Conservation (phyloP, 495 filamentous ascomycete genomes). For the Tuber melanosporum region DNA sequence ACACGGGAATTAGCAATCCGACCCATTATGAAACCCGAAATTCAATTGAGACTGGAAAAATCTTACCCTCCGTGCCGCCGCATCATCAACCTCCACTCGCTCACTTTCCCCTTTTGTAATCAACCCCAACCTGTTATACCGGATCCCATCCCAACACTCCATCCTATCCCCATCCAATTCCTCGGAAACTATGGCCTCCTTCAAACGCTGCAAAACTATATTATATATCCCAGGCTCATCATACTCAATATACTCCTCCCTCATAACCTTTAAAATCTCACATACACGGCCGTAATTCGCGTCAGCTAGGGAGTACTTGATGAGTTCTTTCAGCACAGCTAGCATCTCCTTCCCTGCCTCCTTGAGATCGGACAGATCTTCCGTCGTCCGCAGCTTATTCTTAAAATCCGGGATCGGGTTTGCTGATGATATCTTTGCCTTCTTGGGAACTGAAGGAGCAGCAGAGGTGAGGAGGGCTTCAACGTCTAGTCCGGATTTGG, state of each 20-base stretch:
- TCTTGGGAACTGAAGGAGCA: constrained; percentile 43
- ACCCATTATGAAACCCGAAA: not conserved
- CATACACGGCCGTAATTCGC: constrained; percentile 65
- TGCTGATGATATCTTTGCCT: constrained; percentile 59
- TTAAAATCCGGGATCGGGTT: constrained; percentile 94
- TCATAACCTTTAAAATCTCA: constrained; percentile 69
- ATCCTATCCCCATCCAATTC: constrained; percentile 73
- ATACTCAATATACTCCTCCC: constrained; percentile 66
- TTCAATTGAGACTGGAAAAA: not conserved
- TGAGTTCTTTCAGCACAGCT: constrained; percentile 59
- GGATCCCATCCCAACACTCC: constrained; percentile 75
- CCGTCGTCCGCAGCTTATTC: constrained; percentile 59
- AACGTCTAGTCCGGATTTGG: constrained; percentile 80
- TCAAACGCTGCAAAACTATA: constrained; percentile 62
- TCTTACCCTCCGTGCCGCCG: constrained; percentile 24
- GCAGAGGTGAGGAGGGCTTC: constrained; percentile 32
- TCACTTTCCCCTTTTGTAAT: constrained; percentile 55
- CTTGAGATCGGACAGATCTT: constrained; percentile 56
- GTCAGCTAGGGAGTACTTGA: constrained; percentile 68
- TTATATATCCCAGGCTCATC: constrained; percentile 78
- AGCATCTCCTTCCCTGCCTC: constrained; percentile 70
- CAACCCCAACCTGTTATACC: constrained; percentile 62
- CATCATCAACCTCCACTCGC: constrained; percentile 25
- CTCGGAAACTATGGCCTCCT: constrained; percentile 61
- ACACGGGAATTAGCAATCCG: not conserved